Conservation (phyloP, 2,329 filamentous ascomycete species). For the Anthostomella pinea region DNA sequence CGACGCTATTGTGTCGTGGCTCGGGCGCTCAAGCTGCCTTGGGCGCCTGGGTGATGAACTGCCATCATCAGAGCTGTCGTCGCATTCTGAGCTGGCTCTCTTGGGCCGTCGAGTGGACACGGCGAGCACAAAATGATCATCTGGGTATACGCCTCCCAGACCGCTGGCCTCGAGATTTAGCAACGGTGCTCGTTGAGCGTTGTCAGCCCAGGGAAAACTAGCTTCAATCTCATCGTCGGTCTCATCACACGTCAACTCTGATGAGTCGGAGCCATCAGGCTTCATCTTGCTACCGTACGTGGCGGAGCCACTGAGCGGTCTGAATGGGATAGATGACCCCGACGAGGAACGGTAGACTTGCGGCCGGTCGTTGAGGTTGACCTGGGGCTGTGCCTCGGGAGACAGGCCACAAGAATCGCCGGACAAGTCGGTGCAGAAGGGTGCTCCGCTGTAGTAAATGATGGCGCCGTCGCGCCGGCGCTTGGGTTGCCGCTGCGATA, state of each 20-base stretch:
- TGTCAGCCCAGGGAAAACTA: slow-evolving; percentile 46
- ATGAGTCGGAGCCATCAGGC: slow-evolving; percentile 29
- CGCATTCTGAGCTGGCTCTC: background rate
- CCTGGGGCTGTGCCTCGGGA: slow-evolving; percentile 40
- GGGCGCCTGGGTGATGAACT: slow-evolving; percentile 3
- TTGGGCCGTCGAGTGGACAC: slow-evolving; percentile 49
- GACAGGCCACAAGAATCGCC: slow-evolving; percentile 57
- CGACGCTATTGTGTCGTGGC: slow-evolving; percentile 19
- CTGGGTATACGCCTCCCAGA: slow-evolving; percentile 56
- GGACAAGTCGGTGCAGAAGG: slow-evolving; percentile 78
- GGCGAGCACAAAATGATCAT: slow-evolving; percentile 61
- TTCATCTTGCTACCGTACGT: slow-evolving; percentile 25
- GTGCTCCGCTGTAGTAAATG: slow-evolving; percentile 78
- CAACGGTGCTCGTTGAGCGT: slow-evolving; percentile 37
- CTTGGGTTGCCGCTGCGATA: slow-evolving; percentile 47
- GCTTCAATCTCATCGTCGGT: slow-evolving; percentile 41
- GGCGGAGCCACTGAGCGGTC: slow-evolving; percentile 47
- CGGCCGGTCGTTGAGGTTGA: slow-evolving; percentile 25
- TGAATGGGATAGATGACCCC: slow-evolving; percentile 47
- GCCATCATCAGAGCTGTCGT: slow-evolving; percentile 12
- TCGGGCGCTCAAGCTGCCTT: slow-evolving; percentile 6
- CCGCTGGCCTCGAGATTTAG: slow-evolving; percentile 54
- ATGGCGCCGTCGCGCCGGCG: slow-evolving; percentile 68
- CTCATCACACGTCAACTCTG: slow-evolving; percentile 31
- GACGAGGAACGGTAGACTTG: slow-evolving; percentile 37